Percentiles rank a stretch among this genome's conserved stretches.
phyloP scores from a whole-genome alignment of 306 rosid genomes.

The Trifolium pratense region DNA sequence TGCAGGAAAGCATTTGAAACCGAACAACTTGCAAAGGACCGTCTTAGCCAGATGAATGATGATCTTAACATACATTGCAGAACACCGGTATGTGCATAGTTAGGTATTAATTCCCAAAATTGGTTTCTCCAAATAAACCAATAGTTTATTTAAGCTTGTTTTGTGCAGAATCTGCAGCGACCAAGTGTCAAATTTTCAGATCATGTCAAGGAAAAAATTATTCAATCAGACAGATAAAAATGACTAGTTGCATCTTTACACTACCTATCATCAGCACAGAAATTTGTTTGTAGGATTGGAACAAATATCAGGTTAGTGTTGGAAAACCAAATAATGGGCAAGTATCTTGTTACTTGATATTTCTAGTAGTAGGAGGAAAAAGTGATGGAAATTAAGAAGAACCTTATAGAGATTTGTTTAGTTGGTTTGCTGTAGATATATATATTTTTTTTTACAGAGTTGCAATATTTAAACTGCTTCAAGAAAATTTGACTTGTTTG shows the following conservation, averaged over 20 bases:
- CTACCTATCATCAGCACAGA: constrained; percentile 7
- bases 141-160: constrained; percentile 21
- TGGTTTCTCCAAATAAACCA: constrained; percentile 25
- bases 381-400: background rate
- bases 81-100: constrained; percentile 52
- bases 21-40: constrained; percentile 62
- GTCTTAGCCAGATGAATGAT: constrained; percentile 64
- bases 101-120: background rate
- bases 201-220: constrained; percentile 55
- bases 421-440: constrained; percentile 23
- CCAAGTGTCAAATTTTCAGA: constrained; percentile 75
- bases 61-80: constrained; percentile 79
- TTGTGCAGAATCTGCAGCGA: constrained; percentile 60
- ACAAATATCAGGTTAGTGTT: background rate
- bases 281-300: constrained; percentile 24
- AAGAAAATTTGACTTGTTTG: background rate
- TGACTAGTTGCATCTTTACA: constrained; percentile 2
- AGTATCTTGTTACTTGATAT: background rate
- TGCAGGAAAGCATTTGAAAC: constrained; percentile 70
- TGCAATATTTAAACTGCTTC: constrained; percentile 4
- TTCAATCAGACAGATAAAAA: constrained; percentile 34
- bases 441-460: background rate
- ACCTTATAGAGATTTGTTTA: background rate
- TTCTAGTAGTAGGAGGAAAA: background rate
- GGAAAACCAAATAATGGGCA: constrained; percentile 1